Conservation (phyloP, 495 filamentous ascomycete species). For the Lasiosphaeria hispida region DNA sequence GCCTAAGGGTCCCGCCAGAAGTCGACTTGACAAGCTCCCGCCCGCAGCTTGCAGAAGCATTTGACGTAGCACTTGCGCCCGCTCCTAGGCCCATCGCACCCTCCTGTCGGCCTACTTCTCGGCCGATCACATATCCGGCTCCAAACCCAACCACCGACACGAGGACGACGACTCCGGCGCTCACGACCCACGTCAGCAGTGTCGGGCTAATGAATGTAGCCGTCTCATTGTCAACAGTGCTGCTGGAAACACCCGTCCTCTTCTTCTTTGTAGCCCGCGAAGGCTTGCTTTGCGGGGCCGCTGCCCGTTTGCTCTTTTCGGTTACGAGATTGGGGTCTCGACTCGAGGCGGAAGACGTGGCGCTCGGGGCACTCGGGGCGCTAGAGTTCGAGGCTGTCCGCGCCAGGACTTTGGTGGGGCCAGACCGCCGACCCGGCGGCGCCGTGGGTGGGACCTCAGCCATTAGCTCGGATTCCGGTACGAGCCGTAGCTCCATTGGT, state of each 20-base stretch:
- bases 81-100: constrained; percentile 31
- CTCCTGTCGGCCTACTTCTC: constrained; percentile 74
- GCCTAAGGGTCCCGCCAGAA: constrained; percentile 39
- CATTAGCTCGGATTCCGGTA: constrained; percentile 74
- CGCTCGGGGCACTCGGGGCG: constrained; percentile 31
- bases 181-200: constrained; percentile 85
- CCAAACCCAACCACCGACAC: constrained; percentile 90
- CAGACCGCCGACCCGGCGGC: constrained; percentile 13
- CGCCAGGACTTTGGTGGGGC: constrained; percentile 24
- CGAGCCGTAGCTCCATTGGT: constrained; percentile 58
- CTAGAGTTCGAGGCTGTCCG: constrained; percentile 35
- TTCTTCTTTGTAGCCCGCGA: constrained; percentile 56
- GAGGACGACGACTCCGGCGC: constrained; percentile 87
- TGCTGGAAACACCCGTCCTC: constrained; percentile 29
- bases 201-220: constrained; percentile 59
- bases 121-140: constrained; percentile 85
- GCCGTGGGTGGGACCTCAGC: constrained; percentile 30
- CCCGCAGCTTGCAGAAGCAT: constrained; percentile 44
- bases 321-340: constrained; percentile 39
- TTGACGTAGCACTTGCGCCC: constrained; percentile 32
- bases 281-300: constrained; percentile 36
- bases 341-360: constrained; percentile 30
- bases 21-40: constrained; percentile 40
- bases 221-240: constrained; percentile 9
- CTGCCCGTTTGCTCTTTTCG: constrained; percentile 53